These are phyloP conservation scores for Trichosporon asahii DNA, from an alignment of 1,284 basidiomycete genomes.

Conservation along the genomic window DNA sequence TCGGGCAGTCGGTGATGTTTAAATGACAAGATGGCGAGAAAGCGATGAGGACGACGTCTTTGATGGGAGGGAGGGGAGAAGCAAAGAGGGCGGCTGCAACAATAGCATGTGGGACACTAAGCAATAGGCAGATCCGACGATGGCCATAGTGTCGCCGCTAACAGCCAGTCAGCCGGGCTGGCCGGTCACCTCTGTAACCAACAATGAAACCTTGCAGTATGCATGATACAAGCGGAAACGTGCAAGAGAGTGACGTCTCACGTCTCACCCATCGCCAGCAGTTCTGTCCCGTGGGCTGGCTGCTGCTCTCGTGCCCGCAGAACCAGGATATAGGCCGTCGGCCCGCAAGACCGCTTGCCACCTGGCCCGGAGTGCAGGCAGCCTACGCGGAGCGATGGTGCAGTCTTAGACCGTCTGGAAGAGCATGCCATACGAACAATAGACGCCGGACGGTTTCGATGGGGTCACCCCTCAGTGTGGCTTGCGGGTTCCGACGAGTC, in stretches of 20 bases:
- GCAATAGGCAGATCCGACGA: background rate
- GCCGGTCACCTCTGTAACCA: background rate
- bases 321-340: background rate
- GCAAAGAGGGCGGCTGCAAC: background rate
- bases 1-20: background rate
- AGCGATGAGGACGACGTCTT: background rate
- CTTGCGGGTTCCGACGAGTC: background rate
- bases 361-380: background rate
- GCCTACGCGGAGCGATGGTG: no score
- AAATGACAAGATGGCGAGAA: background rate
- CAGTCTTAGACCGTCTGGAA: background rate
- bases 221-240: background rate
- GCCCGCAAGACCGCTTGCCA: background rate
- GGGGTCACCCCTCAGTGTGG: background rate
- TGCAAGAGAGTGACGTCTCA: background rate
- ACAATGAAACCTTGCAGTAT: slow-evolving; percentile 1
- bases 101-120: background rate
- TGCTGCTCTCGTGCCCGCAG: background rate
- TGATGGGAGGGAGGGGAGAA: background rate
- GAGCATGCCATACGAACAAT: background rate
- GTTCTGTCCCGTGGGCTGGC: background rate
- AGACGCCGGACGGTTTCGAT: slow-evolving; percentile 8
- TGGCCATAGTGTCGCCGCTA: background rate
- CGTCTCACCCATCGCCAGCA: background rate
- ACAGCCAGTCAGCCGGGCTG: background rate